Evolutionary conservation across 495 filamentous ascomycete species (phyloP), one percentile per base, ranked within the genome.

Genomic region (Aspergillus ellipticus): DNA sequence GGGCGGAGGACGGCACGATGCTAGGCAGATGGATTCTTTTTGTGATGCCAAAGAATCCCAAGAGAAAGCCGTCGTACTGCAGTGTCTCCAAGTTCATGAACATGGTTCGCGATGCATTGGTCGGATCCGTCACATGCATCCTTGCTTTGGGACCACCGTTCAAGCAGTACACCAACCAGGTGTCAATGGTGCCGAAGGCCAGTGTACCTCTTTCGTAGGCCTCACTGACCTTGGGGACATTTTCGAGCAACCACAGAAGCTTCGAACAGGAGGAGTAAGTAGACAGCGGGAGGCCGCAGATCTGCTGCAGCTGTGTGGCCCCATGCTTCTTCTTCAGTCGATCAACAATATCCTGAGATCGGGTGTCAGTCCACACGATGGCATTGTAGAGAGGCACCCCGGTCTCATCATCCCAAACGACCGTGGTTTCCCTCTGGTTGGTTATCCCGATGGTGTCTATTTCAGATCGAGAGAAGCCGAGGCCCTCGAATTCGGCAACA

Each of bases 41-140:
- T 69, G 89, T 86, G 51, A 95, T 81, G 11, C 83, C 83, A 66
- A 97, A 97, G 72, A 96, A 97, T 42, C 85, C 75, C 15, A 97
- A 79, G 4, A 96, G 80, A 28, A 74, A 79, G 56, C 92, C 83
- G 65, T 95, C 91, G 66, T 97, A 97, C 62, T 89, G 72, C n/a
- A 95, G 71, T 1, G 85, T 90, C 57, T 87, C 78, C 21, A 97
- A 74, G 64, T 96, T 94, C 80, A 96, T 90, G 71, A 97, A 96
- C 93, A 96, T 97, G 37, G 93, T 97, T 50, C 93, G 78, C 22
- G 90, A 95, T 15, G 93, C 92, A 71, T 97, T 97, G 41, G 92
- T 96, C 28, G 86, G 82, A 71, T 97, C 93, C 13, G 93, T 92
- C 53, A 97, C 89, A 67, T 89, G 87, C 31, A 94, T 67, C 53